Evolutionary conservation across 2,329 filamentous ascomycete genomes (phyloP).

Genomic region (Akanthomyces muscarius): DNA sequence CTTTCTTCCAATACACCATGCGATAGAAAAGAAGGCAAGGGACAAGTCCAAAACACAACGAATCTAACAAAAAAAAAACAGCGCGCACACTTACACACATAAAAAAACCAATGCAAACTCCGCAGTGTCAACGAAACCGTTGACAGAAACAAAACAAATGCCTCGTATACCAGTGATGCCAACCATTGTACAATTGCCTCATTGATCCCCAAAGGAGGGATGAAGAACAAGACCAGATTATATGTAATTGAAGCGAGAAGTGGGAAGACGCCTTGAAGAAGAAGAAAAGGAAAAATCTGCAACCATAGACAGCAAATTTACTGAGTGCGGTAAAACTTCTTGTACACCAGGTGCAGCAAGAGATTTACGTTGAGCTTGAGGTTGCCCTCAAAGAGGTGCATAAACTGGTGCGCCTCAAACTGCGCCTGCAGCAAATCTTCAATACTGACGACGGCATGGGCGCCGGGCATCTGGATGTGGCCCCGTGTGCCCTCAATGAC

Average conservation of each 20-base stretch:
- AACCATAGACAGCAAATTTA: conserved; percentile 30
- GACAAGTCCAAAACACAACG: neutral
- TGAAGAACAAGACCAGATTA: neutral
- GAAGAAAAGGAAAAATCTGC: neutral
- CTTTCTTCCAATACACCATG: conserved; percentile 2
- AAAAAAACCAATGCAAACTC: conserved; percentile 1
- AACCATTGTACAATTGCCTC: conserved; percentile 10
- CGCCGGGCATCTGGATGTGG: conserved; percentile 93
- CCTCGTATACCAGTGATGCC: conserved; percentile 4
- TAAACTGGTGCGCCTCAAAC: conserved; percentile 94
- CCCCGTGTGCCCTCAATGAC: conserved; percentile 86
- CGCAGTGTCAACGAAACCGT: neutral
- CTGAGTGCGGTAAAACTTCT: conserved; percentile 89
- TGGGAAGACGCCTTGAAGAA: neutral
- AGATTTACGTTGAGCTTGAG: conserved; percentile 94
- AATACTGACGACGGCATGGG: conserved; percentile 80
- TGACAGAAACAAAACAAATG: neutral
- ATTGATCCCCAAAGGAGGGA: neutral
- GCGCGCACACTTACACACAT: neutral
- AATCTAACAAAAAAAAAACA: neutral
- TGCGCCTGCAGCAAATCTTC: conserved; percentile 94
- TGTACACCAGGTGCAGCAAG: conserved; percentile 93
- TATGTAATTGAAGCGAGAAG: conserved; percentile 9
- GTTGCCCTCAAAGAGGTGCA: conserved; percentile 84
- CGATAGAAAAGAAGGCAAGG: neutral